A percentile compares a stretch with the other conserved stretches of the same genome.
phyloP scores from a whole-genome alignment of 805 yeast species.

The Yarrowia sp. region DNA sequence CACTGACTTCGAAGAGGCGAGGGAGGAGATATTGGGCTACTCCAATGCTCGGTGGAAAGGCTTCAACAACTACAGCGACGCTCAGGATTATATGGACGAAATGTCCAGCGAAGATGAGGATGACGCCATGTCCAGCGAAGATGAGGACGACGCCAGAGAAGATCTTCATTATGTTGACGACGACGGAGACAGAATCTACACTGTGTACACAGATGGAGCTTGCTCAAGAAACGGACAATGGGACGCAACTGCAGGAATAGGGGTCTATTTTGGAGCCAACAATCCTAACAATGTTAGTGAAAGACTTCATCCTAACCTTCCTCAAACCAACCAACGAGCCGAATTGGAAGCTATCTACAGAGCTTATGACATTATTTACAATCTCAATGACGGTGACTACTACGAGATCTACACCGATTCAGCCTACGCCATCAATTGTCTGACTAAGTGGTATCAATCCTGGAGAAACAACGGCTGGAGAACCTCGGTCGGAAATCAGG shows the following conservation, averaged over 20 bases:
- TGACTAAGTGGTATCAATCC: background rate
- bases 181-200: background rate
- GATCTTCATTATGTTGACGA: background rate
- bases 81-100: background rate
- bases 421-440: constrained; percentile 3
- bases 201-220: background rate
- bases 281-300: background rate
- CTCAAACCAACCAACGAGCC: background rate
- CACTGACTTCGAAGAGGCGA: background rate
- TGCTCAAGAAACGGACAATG: background rate
- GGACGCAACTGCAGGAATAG: background rate
- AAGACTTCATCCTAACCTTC: background rate
- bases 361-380: background rate
- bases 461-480: background rate
- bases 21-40: background rate
- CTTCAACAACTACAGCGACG: background rate
- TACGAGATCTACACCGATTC: background rate
- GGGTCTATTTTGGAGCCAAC: background rate
- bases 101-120: background rate
- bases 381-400: background rate
- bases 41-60: constrained; percentile 1
- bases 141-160: background rate
- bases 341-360: background rate
- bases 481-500: background rate
- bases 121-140: background rate